These are phyloP conservation scores for Apiospora sp. DNA, from an alignment of 2,329 filamentous ascomycete genomes.

Conservation along the genomic window DNA sequence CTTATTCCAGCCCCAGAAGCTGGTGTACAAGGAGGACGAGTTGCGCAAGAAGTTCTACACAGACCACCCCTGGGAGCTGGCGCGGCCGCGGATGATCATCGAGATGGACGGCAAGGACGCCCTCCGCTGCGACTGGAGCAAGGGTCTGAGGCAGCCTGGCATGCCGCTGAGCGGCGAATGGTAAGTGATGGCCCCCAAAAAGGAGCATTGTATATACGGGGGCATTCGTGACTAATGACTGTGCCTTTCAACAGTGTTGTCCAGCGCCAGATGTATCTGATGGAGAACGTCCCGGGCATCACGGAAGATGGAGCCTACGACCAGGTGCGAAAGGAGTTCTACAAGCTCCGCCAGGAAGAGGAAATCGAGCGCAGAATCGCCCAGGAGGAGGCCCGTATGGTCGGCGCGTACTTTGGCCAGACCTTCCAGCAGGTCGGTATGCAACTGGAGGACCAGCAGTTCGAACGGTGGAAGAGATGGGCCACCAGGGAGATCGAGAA, in stretches of 20 bases:
- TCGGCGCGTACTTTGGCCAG: conserved; percentile 90
- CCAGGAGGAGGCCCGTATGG: conserved; percentile 83
- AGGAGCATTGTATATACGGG: not conserved
- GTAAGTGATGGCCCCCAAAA: conserved; percentile 53
- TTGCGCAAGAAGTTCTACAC: conserved; percentile 84
- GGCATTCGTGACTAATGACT: conserved; percentile 23
- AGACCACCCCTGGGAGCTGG: conserved; percentile 97
- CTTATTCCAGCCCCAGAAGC: conserved; percentile 80
- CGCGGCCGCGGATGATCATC: conserved; percentile 82
- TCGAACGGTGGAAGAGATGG: conserved; percentile 79
- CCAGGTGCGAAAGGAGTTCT: conserved; percentile 87
- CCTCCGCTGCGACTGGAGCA: conserved; percentile 81
- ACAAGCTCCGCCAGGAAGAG: conserved; percentile 80
- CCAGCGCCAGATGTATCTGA: conserved; percentile 88
- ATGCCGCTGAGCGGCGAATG: conserved; percentile 85
- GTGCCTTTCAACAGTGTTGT: conserved; percentile 71
- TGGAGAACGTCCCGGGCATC: conserved; percentile 68
- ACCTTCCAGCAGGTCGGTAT: conserved; percentile 78
- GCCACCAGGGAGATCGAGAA: conserved; percentile 38
- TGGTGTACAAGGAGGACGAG: conserved; percentile 84
- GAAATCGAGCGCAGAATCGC: conserved; percentile 86
- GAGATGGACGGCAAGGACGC: conserved; percentile 87
- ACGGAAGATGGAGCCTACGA: conserved; percentile 81
- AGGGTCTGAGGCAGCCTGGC: conserved; percentile 74
- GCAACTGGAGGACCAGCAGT: conserved; percentile 80